Evolutionary conservation across 2,329 filamentous ascomycete genomes (phyloP).

Genomic region (Plectosphaerella sp.): DNA sequence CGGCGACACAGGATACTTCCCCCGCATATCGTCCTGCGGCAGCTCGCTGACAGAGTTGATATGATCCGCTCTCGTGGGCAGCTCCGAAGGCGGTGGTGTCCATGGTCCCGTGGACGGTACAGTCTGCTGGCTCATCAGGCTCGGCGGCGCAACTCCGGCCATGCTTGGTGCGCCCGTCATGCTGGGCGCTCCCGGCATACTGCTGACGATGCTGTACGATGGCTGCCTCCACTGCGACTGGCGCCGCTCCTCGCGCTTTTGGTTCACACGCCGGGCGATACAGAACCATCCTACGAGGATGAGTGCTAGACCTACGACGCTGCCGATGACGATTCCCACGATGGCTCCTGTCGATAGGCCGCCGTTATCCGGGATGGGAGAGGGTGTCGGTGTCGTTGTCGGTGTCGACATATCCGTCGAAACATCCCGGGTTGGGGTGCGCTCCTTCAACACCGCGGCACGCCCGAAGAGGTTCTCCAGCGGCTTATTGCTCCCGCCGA

Average conservation of each 20-base stretch:
- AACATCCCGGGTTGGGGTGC: background rate
- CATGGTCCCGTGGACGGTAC: too few species aligned
- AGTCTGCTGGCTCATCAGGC: background rate
- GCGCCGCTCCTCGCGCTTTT: background rate
- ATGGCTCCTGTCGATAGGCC: background rate
- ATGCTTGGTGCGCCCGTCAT: background rate
- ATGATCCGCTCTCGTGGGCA: background rate
- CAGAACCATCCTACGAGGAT: background rate
- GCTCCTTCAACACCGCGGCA: background rate
- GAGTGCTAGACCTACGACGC: background rate
- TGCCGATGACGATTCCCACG: background rate
- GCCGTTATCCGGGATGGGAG: background rate
- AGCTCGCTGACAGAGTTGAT: background rate
- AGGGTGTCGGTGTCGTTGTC: background rate
- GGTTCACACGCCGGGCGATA: background rate
- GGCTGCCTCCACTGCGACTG: background rate
- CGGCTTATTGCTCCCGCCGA: background rate
- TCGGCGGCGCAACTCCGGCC: background rate
- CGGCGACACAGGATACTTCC: too few species aligned
- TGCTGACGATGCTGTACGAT: background rate
- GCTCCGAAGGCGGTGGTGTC: background rate
- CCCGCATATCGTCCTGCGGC: background rate
- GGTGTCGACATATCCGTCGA: background rate
- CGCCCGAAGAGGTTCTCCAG: background rate
- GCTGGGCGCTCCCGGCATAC: background rate